Base-by-base conservation (phyloP, 768 basidiomycete genomes). In the Sarcomyxa edulis region DNA sequence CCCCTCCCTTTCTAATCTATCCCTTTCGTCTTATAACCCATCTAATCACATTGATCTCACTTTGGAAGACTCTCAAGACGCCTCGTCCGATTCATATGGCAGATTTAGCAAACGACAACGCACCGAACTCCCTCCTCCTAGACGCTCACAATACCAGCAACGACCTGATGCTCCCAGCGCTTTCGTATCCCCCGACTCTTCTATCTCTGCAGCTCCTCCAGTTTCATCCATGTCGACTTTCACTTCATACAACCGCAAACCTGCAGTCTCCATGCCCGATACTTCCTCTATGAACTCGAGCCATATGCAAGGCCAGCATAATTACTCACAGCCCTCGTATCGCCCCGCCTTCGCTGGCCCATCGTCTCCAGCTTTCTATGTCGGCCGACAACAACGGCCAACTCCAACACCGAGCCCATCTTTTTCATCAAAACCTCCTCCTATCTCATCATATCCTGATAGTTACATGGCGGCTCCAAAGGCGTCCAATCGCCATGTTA, bases 11-110 rank as follows among this genome's bases (percentile, higher is more conserved):
- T 59, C 49, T 35, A 61, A 48, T 54, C 59, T 63, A 33, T 60
- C 67, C 21, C 41, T 66, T 39, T 63, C 62, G 7, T 56, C 61
- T 15, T 58, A 65, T 43, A 60, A 61, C 42, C 66, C 68, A 46
- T 62, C 70, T 34, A 66, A 74, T 48, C 74, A 70, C 48, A 86
- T 86, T 56, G 84, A 85, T 66, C 69, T 86, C 44, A 85, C 81
- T 18, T 62, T 66, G 44, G 83, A 82, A 60, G 81, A 84, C 58
- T 81, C 82, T 51, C 74, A 75, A 50, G 58, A 64, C 50, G 64
- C 65, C 43, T 56, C 53, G 47, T 48, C 60, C 46, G 43, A 49
- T 27, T 30, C 37, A 34, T 44, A 47, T 35, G 43, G 45, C 32
- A 58, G 63, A 54, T 56, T 51, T 43, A 52, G 64, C 44, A 75